Conservation (phyloP, 2,329 filamentous ascomycete species). For the Diaporthe sp. region DNA sequence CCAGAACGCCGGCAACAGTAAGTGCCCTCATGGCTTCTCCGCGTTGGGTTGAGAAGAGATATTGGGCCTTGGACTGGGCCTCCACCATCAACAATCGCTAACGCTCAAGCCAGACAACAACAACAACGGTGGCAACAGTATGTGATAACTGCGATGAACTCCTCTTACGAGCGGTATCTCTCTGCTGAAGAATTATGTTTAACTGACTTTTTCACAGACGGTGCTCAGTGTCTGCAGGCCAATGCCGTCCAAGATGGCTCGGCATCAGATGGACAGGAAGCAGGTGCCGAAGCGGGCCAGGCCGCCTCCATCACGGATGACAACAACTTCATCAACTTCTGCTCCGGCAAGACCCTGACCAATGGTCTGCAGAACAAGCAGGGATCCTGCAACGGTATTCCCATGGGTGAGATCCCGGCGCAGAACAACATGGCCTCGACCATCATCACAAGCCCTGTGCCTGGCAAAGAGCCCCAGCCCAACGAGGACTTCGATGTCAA, state of each 20-base stretch:
- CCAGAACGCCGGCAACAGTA: conserved; percentile 40
- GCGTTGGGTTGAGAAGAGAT: not conserved
- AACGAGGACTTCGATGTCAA: conserved; percentile 66
- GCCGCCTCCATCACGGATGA: conserved; percentile 67
- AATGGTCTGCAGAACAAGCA: conserved; percentile 70
- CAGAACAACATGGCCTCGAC: conserved; percentile 69
- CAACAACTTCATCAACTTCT: conserved; percentile 77
- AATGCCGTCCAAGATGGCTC: conserved; percentile 49
- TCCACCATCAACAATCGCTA: not conserved
- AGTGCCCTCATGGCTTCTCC: not conserved
- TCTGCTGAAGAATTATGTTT: not conserved
- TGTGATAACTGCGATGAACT: not conserved
- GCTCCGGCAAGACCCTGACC: conserved; percentile 66
- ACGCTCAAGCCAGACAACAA: conserved; percentile 17
- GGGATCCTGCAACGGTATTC: conserved; percentile 76
- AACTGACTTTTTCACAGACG: conserved; percentile 53
- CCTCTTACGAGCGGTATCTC: not conserved
- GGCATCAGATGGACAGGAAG: conserved; percentile 59
- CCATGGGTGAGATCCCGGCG: conserved; percentile 73
- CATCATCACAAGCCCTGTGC: conserved; percentile 66
- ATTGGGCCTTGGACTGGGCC: not conserved
- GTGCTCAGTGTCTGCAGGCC: conserved; percentile 53
- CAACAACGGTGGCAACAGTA: conserved; percentile 17
- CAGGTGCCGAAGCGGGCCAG: conserved; percentile 59
- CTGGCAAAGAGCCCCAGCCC: conserved; percentile 62